These are phyloP conservation scores for Stachybotrys echinatus DNA, from an alignment of 2,329 filamentous ascomycete genomes.

Conservation along the genomic window DNA sequence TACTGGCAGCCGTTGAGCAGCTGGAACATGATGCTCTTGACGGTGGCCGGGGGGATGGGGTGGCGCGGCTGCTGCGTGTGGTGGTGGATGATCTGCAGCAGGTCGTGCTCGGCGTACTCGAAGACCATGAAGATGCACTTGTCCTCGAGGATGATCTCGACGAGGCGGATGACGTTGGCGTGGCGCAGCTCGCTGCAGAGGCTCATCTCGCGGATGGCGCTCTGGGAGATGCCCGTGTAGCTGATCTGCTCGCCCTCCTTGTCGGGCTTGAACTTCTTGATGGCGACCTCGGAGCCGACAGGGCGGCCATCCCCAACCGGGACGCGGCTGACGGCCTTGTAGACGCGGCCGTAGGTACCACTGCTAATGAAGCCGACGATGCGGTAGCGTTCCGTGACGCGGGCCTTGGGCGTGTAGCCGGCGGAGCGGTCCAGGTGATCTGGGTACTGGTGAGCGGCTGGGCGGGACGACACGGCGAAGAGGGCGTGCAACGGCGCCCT, in stretches of 20 bases:
- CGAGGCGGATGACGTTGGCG: constrained; percentile 80
- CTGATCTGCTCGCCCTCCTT: constrained; percentile 94
- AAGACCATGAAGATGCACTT: constrained; percentile 99
- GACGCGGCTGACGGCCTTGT: constrained; percentile 76
- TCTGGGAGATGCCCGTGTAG: constrained; percentile 97
- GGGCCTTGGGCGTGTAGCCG: constrained; percentile 70
- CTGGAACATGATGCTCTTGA: constrained; percentile 94
- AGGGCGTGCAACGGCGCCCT: constrained; percentile 16
- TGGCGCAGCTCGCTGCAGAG: constrained; percentile 89
- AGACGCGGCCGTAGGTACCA: constrained; percentile 95
- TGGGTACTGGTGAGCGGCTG: constrained; percentile 31
- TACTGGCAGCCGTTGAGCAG: constrained; percentile 93
- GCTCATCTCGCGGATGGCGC: constrained; percentile 94
- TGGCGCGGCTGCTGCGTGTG: constrained; percentile 86
- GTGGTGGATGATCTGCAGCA: constrained; percentile 97
- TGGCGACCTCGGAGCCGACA: constrained; percentile 78
- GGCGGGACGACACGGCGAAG: constrained; percentile 12
- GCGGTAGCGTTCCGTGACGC: constrained; percentile 88
- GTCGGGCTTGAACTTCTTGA: constrained; percentile 99
- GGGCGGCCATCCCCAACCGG: constrained; percentile 31
- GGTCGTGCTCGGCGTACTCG: constrained; percentile 95
- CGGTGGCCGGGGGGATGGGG: constrained; percentile 79
- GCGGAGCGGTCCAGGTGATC: constrained; percentile 49
- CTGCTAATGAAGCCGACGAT: constrained; percentile 98
- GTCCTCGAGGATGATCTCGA: constrained; percentile 95